phyloP scores from a whole-genome alignment of 2,329 filamentous ascomycete species.

The Aschersonia sp. region DNA sequence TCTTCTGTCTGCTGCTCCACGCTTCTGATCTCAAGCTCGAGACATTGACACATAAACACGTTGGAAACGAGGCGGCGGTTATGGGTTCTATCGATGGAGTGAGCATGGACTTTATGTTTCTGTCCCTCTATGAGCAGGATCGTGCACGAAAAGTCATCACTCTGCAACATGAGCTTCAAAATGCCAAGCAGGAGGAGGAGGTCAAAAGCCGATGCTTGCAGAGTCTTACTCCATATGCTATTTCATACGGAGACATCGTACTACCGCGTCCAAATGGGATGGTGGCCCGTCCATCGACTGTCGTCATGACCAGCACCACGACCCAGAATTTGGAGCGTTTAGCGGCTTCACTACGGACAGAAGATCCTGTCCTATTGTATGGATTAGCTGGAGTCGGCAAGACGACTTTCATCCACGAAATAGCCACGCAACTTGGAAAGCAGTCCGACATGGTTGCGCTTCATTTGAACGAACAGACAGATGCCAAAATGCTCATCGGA shows the following conservation, averaged over 20 bases:
- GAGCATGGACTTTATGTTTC: conserved; percentile 64
- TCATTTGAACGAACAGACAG: conserved; percentile 94
- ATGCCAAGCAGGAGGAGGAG: conserved; percentile 4
- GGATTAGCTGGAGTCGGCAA: conserved; percentile 83
- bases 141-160: conserved; percentile 31
- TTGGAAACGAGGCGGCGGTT: conserved; percentile 46
- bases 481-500: conserved; percentile 90
- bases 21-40: conserved; percentile 70
- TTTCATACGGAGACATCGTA: conserved; percentile 50
- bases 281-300: conserved; percentile 28
- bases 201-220: conserved; percentile 13
- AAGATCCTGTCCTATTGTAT: conserved; percentile 64
- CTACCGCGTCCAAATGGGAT: conserved; percentile 47
- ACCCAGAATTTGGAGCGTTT: conserved; percentile 55
- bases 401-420: conserved; percentile 69
- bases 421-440: conserved; percentile 67
- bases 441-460: conserved; percentile 77
- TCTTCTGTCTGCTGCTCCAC: conserved; percentile 65
- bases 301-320: conserved; percentile 62
- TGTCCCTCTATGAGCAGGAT: conserved; percentile 42
- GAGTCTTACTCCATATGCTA: conserved; percentile 43
- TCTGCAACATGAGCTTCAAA: conserved; percentile 23
- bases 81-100: conserved; percentile 61
- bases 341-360: conserved; percentile 48
- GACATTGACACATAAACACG: conserved; percentile 50